A percentile compares a stretch with the other conserved stretches of the same genome.
Conservation (phyloP, 495 filamentous ascomycete genomes). For the Pseudomonodictys pantanalensis region DNA sequence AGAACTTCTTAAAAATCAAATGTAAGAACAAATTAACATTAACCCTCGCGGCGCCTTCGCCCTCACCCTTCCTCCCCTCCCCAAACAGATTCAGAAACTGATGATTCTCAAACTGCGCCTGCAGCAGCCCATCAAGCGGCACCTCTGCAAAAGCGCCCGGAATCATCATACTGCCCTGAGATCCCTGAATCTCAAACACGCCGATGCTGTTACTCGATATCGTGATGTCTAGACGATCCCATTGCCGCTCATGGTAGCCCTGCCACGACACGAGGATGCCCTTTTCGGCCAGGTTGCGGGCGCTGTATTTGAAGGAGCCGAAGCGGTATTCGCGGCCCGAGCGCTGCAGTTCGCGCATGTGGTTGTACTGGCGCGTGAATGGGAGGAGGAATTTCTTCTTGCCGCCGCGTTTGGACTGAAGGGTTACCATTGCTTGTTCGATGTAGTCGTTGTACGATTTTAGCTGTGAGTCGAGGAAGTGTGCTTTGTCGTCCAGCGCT, state of each 20-base stretch:
- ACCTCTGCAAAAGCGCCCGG: slow-evolving; percentile 89
- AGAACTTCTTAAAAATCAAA: slow-evolving; percentile 97
- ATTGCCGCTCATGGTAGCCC: slow-evolving; percentile 80
- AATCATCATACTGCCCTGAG: slow-evolving; percentile 89
- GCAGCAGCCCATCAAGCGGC: slow-evolving; percentile 87
- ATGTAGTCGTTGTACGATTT: slow-evolving; percentile 99
- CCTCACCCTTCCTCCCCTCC: slow-evolving; percentile 36
- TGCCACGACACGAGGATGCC: slow-evolving; percentile 88
- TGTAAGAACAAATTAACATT: slow-evolving; percentile 96
- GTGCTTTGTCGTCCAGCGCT: slow-evolving; percentile 86
- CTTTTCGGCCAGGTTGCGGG: slow-evolving; percentile 82
- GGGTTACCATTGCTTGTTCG: slow-evolving; percentile 96
- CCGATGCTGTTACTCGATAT: slow-evolving; percentile 94
- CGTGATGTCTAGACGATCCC: slow-evolving; percentile 87
- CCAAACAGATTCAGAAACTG: slow-evolving; percentile 95
- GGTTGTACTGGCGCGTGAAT: slow-evolving; percentile 98
- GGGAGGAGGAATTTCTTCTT: slow-evolving; percentile 93
- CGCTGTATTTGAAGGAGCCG: slow-evolving; percentile 94
- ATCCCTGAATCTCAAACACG: slow-evolving; percentile 89
- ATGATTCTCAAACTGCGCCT: slow-evolving; percentile 94
- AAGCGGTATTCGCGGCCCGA: slow-evolving; percentile 92
- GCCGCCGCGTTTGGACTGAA: slow-evolving; percentile 95
- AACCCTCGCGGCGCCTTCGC: slow-evolving; percentile 63
- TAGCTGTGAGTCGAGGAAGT: slow-evolving; percentile 87
- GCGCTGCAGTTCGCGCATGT: slow-evolving; percentile 90